These are phyloP conservation scores for Saposhnikovia divaricata DNA, from an alignment of 129 eudicot genomes.

Conservation along the genomic window DNA sequence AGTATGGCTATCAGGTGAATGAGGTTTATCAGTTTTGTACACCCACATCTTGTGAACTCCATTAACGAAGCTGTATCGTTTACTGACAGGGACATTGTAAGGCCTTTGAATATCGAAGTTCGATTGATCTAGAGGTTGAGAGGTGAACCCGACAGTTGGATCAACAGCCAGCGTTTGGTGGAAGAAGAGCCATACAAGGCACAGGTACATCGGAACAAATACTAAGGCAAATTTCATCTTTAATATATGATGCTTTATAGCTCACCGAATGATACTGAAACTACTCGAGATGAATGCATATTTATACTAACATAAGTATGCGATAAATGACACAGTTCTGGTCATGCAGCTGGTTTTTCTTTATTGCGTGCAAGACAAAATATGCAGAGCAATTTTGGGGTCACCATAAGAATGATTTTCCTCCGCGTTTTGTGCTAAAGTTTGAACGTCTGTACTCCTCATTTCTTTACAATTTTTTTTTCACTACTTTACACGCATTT, in stretches of 20 bases:
- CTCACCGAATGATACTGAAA: neutral
- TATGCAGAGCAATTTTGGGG: neutral
- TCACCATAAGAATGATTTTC: neutral
- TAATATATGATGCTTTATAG: neutral
- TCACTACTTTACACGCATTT: no score
- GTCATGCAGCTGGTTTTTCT: neutral
- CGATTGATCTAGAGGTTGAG: constrained; percentile 29
- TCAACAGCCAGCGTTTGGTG: constrained; percentile 9
- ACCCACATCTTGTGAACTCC: constrained; percentile 54
- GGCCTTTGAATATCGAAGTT: constrained; percentile 31
- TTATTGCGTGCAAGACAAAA: neutral
- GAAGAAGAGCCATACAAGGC: neutral
- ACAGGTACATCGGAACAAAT: neutral
- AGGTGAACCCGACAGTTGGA: constrained; percentile 28
- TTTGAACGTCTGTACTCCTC: no score
- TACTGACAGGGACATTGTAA: constrained; percentile 22
- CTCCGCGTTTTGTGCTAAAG: neutral
- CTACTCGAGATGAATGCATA: neutral
- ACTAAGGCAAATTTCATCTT: neutral
- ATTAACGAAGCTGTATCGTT: constrained; percentile 24
- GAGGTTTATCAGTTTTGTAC: constrained; percentile 33
- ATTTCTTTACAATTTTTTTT: no score
- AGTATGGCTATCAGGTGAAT: constrained; percentile 23
- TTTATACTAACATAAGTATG: neutral
- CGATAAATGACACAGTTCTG: neutral